A percentile compares a stretch with the other conserved stretches of the same genome.
phyloP scores from a whole-genome alignment of 1,284 basidiomycete species.

The Kalmanozyma brasiliensis region DNA sequence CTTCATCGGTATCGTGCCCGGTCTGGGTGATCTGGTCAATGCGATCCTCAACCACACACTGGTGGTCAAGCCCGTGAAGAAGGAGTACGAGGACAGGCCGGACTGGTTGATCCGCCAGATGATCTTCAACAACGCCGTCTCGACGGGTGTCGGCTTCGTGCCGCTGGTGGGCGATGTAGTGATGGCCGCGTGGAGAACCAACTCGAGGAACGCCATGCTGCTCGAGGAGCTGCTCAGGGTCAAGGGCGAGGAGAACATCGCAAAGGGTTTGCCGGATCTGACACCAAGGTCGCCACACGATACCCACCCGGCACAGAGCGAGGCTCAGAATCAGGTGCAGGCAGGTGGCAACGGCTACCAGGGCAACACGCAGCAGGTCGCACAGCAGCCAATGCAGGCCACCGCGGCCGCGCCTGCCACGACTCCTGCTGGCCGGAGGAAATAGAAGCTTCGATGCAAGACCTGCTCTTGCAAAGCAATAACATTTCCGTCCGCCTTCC shows the following conservation, averaged over 20 bases:
- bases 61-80: slow-evolving; percentile 79
- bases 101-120: slow-evolving; percentile 69
- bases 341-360: slow-evolving; percentile 14
- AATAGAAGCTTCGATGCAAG: slow-evolving; percentile 14
- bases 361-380: slow-evolving; percentile 9
- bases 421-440: slow-evolving; percentile 19
- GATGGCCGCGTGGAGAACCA: slow-evolving; percentile 83
- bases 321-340: slow-evolving; percentile 24
- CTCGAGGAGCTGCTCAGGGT: slow-evolving; percentile 58
- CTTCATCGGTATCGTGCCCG: slow-evolving; percentile 76
- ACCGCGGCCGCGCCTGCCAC: slow-evolving; percentile 12
- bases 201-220: slow-evolving; percentile 80
- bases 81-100: slow-evolving; percentile 73
- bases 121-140: slow-evolving; percentile 82
- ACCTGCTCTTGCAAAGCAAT: background rate
- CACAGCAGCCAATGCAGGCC: slow-evolving; percentile 27
- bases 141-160: slow-evolving; percentile 78
- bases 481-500: too few species aligned
- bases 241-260: slow-evolving; percentile 57
- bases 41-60: slow-evolving; percentile 79
- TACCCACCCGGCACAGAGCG: slow-evolving; percentile 22
- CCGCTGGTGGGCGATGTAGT: slow-evolving; percentile 83
- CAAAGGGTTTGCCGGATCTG: slow-evolving; percentile 46
- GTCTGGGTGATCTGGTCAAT: slow-evolving; percentile 77
- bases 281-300: slow-evolving; percentile 42